Percentiles rank a stretch among this genome's conserved stretches.
phyloP scores from a whole-genome alignment of 257 asterid species.

The Solanum medicagineum region DNA sequence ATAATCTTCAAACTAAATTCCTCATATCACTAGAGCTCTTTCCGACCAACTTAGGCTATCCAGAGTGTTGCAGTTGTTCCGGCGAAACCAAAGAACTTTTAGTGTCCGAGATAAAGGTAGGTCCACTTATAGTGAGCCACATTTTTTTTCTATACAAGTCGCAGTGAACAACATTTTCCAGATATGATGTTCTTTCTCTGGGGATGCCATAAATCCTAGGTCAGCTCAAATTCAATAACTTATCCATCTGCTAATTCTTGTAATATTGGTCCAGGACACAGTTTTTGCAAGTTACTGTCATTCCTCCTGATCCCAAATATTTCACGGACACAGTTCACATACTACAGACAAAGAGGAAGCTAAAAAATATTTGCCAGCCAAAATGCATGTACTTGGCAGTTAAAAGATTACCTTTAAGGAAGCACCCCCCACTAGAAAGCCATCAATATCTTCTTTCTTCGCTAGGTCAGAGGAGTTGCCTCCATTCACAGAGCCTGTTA shows the following conservation, averaged over 20 bases:
- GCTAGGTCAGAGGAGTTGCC: conserved; percentile 88
- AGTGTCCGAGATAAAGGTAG: background rate
- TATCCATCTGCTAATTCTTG: background rate
- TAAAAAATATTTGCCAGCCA: background rate
- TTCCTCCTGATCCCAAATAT: background rate
- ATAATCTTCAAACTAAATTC: background rate
- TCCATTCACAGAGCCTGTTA: conserved; percentile 86
- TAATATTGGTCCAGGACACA: background rate
- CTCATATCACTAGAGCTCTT: background rate
- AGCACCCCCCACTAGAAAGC: conserved; percentile 94
- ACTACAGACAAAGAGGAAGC: background rate
- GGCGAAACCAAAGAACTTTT: background rate
- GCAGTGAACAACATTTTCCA: background rate
- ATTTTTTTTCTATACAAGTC: background rate
- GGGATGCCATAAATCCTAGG: background rate
- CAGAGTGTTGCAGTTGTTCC: background rate
- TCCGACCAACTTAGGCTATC: background rate
- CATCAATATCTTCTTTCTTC: conserved; percentile 73
- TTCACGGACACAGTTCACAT: background rate
- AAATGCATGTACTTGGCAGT: background rate
- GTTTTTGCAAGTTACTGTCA: background rate
- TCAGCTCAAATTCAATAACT: background rate
- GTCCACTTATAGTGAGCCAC: background rate
- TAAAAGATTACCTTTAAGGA: conserved; percentile 65
- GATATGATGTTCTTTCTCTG: background rate